Percentiles rank a stretch among this genome's conserved stretches.
Conservation (phyloP, 139 green algal species). For the Desmodesmus armatus region DNA sequence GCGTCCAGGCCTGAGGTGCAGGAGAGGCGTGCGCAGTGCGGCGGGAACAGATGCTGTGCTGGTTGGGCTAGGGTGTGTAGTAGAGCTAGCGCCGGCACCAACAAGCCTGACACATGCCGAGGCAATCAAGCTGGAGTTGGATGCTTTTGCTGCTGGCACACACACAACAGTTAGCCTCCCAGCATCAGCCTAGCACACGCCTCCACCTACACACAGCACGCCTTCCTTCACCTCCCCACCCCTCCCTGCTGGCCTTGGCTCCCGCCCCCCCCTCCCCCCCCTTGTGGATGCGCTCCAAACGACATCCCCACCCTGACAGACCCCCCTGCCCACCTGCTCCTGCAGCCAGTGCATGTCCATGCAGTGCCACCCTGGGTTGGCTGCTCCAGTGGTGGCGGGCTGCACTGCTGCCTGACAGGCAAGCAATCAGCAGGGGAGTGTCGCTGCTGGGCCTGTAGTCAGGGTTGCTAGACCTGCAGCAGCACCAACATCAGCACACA, state of each 20-base stretch:
- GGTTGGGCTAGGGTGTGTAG: background rate
- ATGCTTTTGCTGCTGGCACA: background rate
- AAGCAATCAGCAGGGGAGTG: conserved; percentile 36
- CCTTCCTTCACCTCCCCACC: no score
- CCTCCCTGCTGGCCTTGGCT: no score
- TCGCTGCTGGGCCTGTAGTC: conserved; percentile 23
- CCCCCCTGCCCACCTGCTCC: conserved; percentile 13
- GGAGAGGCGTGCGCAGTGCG: background rate
- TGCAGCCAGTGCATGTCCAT: conserved; percentile 38
- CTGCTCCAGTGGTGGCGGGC: conserved; percentile 21
- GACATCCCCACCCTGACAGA: no score
- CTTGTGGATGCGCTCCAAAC: no score
- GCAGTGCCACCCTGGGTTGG: conserved; percentile 9
- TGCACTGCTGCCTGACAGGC: background rate
- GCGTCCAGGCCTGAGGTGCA: conserved; percentile 15
- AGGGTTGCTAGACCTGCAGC: background rate
- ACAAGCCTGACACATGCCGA: no score
- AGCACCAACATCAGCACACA: no score
- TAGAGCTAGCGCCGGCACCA: background rate
- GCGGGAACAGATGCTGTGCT: background rate
- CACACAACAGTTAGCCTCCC: background rate
- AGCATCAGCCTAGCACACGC: background rate
- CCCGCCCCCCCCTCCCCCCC: no score
- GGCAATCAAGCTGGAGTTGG: no score
- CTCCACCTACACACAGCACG: no score